Conservation (phyloP, 2,329 filamentous ascomycete genomes). For the Chrysosporium keratinophilum region DNA sequence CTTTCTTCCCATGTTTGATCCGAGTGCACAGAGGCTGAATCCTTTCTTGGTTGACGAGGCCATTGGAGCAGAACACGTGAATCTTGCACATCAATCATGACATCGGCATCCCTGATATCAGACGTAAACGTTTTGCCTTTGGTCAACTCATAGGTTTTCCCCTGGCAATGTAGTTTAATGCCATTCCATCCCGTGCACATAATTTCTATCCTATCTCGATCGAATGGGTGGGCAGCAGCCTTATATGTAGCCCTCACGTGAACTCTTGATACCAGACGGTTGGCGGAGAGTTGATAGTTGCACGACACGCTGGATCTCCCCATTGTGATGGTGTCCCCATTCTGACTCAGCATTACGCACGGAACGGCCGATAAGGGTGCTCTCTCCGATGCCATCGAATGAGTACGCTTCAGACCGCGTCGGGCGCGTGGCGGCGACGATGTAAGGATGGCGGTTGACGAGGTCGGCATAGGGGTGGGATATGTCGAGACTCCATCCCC, state of each 20-base stretch:
- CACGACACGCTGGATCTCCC: constrained; percentile 90
- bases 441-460: constrained; percentile 80
- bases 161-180: constrained; percentile 81
- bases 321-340: constrained; percentile 74
- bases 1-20: constrained; percentile 61
- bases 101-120: constrained; percentile 74
- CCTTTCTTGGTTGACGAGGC: constrained; percentile 54
- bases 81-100: constrained; percentile 93
- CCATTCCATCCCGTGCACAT: constrained; percentile 95
- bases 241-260: constrained; percentile 84
- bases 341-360: constrained; percentile 67
- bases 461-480: constrained; percentile 87
- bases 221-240: constrained; percentile 54
- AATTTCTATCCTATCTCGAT: constrained; percentile 72
- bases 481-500: constrained; percentile 51
- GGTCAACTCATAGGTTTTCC: constrained; percentile 69
- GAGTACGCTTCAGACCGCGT: constrained; percentile 50
- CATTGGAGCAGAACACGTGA: constrained; percentile 80
- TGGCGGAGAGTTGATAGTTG: constrained; percentile 87
- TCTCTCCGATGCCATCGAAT: constrained; percentile 62
- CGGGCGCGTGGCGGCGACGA: constrained; percentile 63
- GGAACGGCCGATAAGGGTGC: constrained; percentile 74
- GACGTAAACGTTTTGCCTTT: constrained; percentile 88
- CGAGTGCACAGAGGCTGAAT: constrained; percentile 44
- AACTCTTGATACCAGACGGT: constrained; percentile 83